Evolutionary conservation across 176 grass and related monocot species (phyloP), one percentile per base, ranked within the genome.

Genomic region (Phragmites australis): DNA sequence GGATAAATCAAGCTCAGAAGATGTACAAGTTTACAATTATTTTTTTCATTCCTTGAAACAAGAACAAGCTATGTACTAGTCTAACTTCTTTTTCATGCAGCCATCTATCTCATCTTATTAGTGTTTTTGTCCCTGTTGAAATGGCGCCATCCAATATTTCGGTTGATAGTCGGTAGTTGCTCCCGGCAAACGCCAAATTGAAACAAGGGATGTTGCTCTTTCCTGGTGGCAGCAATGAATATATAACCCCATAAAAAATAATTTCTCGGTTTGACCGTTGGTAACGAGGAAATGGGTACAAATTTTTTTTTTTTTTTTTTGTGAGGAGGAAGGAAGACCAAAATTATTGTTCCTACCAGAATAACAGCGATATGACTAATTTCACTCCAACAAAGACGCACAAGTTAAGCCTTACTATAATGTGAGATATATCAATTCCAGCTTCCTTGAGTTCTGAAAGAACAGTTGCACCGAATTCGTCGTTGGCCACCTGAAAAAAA

Each of bases 391-490:
- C 46, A 57, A 54, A 72, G 57, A 74, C 80, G 9, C 1, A 60
- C n/a, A 70, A 50, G 6, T 17, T 60, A 48, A 72, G 78, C 8
- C 83, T 70, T 86, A 90, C 88, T 48, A 83, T 73, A 60, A 90
- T 74, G 79, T 90, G 67, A 37, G 88, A 90, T 30, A 60, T 26
- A 83, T 90, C 88, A 34, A 90, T 73, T 19, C 88, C 74, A 62
- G 60, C 74, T 67, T 66, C 57, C 44, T 67, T 64, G 46, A 90
- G 88, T 6, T 83, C 79, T 5, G 69, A 46, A 44, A 86, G 60
- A 74, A 86, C 75, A 56, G 41, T 51, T 74, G 15, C 45, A 68
- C 88, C 88, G 6, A 72, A 81, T 68, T 86, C 79, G 61, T 90
- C 88, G 12, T 79, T 72, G 16, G 68, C 83, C 34, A 90, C 79